phyloP scores from a whole-genome alignment of 306 rosid species.

The Dryas drummondii region DNA sequence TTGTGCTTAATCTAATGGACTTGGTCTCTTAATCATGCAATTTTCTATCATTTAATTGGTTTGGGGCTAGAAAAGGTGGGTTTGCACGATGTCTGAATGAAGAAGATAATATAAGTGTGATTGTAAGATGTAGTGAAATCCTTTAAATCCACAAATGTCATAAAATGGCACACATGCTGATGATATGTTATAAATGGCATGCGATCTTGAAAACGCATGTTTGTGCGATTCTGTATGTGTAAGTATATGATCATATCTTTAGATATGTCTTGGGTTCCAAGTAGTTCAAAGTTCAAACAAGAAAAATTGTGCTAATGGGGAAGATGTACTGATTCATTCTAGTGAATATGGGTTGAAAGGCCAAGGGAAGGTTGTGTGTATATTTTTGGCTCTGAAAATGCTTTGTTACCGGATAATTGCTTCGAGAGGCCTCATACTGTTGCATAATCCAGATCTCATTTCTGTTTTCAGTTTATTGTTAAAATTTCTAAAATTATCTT shows the following conservation, averaged over 20 bases:
- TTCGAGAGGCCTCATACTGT: not conserved
- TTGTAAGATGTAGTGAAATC: not conserved
- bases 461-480: constrained; percentile 19
- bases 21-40: not conserved
- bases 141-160: too few species aligned
- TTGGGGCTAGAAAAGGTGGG: not conserved
- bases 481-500: constrained; percentile 29
- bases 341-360: not conserved
- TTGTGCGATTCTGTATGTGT: too few species aligned
- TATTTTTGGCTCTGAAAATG: not conserved
- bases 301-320: not conserved
- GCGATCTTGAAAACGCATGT: too few species aligned
- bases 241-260: not conserved
- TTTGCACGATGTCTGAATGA: not conserved
- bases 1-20: constrained; percentile 4
- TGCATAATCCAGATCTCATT: constrained; percentile 1
- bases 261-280: not conserved
- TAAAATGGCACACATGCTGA: too few species aligned
- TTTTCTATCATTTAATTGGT: not conserved
- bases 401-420: not conserved
- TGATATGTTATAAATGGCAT: too few species aligned
- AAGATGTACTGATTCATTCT: not conserved
- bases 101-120: not conserved
- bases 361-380: not conserved
- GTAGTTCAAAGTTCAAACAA: not conserved